Percentiles rank a stretch among this genome's conserved stretches.
Evolutionary conservation across 768 basidiomycete species (phyloP).

Genomic region (Tulasnella sp.): DNA sequence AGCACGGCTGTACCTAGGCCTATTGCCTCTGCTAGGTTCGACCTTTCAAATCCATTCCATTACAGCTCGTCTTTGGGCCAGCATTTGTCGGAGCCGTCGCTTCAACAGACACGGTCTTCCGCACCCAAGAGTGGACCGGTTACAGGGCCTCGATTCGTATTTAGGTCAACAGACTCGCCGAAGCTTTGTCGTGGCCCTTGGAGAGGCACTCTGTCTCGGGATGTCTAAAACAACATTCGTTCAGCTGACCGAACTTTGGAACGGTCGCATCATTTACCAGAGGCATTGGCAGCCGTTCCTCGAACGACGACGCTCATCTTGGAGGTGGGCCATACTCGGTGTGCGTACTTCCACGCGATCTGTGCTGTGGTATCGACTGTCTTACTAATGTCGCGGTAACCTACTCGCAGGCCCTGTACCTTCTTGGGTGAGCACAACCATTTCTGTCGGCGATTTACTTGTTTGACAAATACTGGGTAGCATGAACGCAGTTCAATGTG

Average conservation of each 20-base stretch:
- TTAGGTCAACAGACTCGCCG: background rate
- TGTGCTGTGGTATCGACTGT: background rate
- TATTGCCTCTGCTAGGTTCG: too few species aligned
- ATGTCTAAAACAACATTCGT: background rate
- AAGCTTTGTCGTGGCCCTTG: background rate
- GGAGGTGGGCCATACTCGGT: background rate
- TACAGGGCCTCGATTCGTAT: slow-evolving; percentile 4
- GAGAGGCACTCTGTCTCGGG: background rate
- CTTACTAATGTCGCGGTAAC: background rate
- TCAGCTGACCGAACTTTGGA: background rate
- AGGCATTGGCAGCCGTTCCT: slow-evolving; percentile 10
- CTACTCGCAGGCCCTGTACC: background rate
- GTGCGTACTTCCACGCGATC: background rate
- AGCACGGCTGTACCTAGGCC: background rate
- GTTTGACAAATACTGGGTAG: too few species aligned
- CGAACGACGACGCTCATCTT: background rate
- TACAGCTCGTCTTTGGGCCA: slow-evolving; percentile 12
- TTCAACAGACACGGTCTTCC: background rate
- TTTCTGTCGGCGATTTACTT: too few species aligned
- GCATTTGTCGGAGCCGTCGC: background rate
- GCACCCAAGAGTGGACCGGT: background rate
- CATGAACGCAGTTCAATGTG: background rate
- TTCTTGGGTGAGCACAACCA: background rate
- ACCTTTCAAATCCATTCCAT: too few species aligned
- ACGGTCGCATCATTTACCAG: slow-evolving; percentile 14